A percentile compares a stretch with the other conserved stretches of the same genome.
phyloP scores from a whole-genome alignment of 148 eudicot species.

The Silene uniflora region DNA sequence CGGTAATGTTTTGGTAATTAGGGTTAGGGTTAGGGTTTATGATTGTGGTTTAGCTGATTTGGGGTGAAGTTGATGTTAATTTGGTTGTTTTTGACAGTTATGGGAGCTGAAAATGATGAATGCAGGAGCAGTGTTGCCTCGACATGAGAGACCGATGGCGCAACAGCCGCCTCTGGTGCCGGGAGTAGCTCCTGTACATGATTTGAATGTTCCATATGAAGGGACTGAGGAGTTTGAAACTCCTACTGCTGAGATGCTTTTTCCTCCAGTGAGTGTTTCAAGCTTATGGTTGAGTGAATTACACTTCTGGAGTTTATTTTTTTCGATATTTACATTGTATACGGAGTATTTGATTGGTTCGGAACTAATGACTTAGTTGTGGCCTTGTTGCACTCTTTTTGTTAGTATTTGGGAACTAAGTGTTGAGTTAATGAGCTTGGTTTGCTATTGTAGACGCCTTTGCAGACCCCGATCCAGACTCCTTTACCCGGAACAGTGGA shows the following conservation, averaged over 20 bases:
- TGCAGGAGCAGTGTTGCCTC: slow-evolving; percentile 73
- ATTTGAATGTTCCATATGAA: slow-evolving; percentile 93
- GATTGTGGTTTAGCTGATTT: slow-evolving; percentile 19
- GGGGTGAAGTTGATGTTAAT: slow-evolving; percentile 9
- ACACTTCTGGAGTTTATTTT: neutral
- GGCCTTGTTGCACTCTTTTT: neutral
- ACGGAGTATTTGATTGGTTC: no score
- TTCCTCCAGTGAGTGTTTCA: slow-evolving; percentile 70
- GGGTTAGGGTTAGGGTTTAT: slow-evolving; percentile 3
- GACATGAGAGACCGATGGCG: slow-evolving; percentile 59
- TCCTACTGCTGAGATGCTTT: slow-evolving; percentile 93
- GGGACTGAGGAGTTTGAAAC: slow-evolving; percentile 92
- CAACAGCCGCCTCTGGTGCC: slow-evolving; percentile 42
- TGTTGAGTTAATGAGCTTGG: neutral
- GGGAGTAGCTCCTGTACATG: slow-evolving; percentile 64
- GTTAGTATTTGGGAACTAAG: neutral
- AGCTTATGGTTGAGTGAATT: slow-evolving; percentile 3
- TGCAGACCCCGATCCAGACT: slow-evolving; percentile 83
- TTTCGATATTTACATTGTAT: neutral
- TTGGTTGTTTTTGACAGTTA: slow-evolving; percentile 35
- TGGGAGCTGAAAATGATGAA: slow-evolving; percentile 94
- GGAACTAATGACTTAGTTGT: no score
- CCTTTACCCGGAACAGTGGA: slow-evolving; percentile 80
- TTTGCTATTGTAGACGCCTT: slow-evolving; percentile 49
- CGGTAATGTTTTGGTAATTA: neutral